Base-by-base conservation (phyloP, 75 land plant species). In the Pinus albicaulis region DNA sequence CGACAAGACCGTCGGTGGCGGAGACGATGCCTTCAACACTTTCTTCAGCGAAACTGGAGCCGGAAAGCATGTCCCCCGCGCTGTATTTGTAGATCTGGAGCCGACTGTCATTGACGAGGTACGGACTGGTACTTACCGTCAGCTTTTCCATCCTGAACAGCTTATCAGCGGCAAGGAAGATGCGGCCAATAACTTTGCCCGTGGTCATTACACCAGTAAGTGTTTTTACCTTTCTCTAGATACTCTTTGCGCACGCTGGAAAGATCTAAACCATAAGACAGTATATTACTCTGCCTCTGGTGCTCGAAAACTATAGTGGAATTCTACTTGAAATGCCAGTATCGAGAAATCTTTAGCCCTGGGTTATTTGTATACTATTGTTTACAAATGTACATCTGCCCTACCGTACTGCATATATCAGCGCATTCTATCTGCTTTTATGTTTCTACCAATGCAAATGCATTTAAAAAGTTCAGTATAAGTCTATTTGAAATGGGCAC, bases 1-100 rank as follows among this genome's bases (percentile, higher is more conserved):
- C 36, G 82, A 80, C 53, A 79, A 80, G 28, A 66, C 82, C 0
- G 82, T 80, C 16, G 76, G 76, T 7, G 93, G 93, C 24, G 93
- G 93, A 17, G 93, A 91, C 28, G 92, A 90, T 78, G 92, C 92
- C 3, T 90, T 90, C 84, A 90, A 90, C 82, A 90, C 92, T 19
- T 91, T 91, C 82, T 91, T 91, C 80, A 90, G 89, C 59, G 93
- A 91, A 71, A 91, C 93, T 25, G 93, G 93, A 48, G 93, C 93
- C 23, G 93, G 93, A 36, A 91, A 91, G 87, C 93, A 88, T 36
- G 90, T 87, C 17, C 90, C 90, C 13, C 88, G 90, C 23, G 88
- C 92, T 19, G 81, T 89, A 15, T 89, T 89, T 58, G 84, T 89
- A 0, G 93, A 89, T 73, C 89, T 89, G 41, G 93, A 89, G 75